These are phyloP conservation scores for Curvularia spicifera DNA, from an alignment of 2,329 filamentous ascomycete genomes.

Conservation along the genomic window DNA sequence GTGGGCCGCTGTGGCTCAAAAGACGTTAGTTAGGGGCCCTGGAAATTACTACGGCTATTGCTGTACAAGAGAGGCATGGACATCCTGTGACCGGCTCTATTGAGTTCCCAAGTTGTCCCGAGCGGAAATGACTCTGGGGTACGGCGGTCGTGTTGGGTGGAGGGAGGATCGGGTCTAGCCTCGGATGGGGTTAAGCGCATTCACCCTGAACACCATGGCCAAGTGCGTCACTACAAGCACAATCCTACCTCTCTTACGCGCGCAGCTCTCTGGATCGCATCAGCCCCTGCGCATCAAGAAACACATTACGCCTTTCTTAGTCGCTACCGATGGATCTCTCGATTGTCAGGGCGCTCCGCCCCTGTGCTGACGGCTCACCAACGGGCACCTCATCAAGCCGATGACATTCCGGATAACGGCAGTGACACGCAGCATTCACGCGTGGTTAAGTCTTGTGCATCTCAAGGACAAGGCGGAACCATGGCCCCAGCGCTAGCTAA, in stretches of 20 bases:
- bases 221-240: conserved; percentile 19
- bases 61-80: conserved; percentile 36
- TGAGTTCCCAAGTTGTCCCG: conserved; percentile 34
- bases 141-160: conserved; percentile 18
- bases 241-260: conserved; percentile 10
- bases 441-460: conserved; percentile 29
- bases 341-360: conserved; percentile 6
- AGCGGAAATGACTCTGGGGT: conserved; percentile 45
- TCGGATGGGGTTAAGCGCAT: conserved; percentile 9
- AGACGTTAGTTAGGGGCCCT: conserved; percentile 43
- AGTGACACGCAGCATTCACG: conserved; percentile 18
- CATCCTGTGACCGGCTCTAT: conserved; percentile 28
- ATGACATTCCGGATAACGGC: conserved; percentile 16
- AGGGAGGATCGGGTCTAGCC: conserved; percentile 2
- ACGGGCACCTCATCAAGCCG: neutral
- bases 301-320: neutral
- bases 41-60: conserved; percentile 36
- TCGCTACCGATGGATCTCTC: conserved; percentile 1
- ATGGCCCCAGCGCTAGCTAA: conserved; percentile 21
- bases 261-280: conserved; percentile 2
- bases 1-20: conserved; percentile 22
- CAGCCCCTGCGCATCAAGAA: neutral
- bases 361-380: conserved; percentile 5
- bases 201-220: conserved; percentile 16
- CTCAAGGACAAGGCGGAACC: conserved; percentile 24